Percentiles rank a stretch among this genome's conserved stretches.
These are phyloP conservation scores for Nothophytophthora sp. DNA, from an alignment of 352 stramenopile species.

Conservation along the genomic window DNA sequence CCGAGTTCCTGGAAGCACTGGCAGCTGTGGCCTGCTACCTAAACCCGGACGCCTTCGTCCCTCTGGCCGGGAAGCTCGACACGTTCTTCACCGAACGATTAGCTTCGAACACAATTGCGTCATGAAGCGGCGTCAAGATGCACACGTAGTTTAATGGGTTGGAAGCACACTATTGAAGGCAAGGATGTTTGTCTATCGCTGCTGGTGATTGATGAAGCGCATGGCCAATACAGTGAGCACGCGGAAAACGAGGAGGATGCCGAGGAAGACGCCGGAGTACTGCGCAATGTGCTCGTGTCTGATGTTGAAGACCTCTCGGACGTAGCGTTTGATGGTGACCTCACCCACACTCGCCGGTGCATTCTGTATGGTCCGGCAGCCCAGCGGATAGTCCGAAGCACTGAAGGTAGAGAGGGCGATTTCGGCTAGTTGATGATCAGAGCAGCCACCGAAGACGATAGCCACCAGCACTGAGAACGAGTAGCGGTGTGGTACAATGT, in stretches of 20 bases:
- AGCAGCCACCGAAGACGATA: constrained; percentile 27
- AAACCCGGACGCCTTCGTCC: constrained; percentile 58
- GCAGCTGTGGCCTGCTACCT: constrained; percentile 64
- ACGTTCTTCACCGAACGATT: constrained; percentile 51
- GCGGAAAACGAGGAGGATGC: constrained; percentile 27
- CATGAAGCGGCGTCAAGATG: constrained; percentile 19
- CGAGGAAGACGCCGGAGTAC: constrained; percentile 17
- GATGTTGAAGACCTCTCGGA: constrained; percentile 20
- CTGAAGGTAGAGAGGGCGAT: neutral
- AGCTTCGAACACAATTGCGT: constrained; percentile 15
- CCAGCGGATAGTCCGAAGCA: constrained; percentile 7
- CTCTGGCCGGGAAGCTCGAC: constrained; percentile 56
- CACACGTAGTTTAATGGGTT: no score
- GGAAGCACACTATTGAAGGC: no score
- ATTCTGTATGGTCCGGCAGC: constrained; percentile 12
- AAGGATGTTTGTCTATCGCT: no score
- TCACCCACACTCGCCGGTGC: constrained; percentile 6
- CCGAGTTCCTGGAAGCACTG: constrained; percentile 62
- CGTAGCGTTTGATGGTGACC: constrained; percentile 18
- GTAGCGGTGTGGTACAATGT: constrained; percentile 24
- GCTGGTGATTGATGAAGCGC: no score
- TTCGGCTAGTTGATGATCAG: neutral
- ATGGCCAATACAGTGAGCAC: no score
- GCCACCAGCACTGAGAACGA: constrained; percentile 17
- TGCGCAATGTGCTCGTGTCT: constrained; percentile 26